Evolutionary conservation across 371 early-diverging fungal species (phyloP), one percentile per base, ranked within the genome.

Genomic region (Apophysomyces sp.): DNA sequence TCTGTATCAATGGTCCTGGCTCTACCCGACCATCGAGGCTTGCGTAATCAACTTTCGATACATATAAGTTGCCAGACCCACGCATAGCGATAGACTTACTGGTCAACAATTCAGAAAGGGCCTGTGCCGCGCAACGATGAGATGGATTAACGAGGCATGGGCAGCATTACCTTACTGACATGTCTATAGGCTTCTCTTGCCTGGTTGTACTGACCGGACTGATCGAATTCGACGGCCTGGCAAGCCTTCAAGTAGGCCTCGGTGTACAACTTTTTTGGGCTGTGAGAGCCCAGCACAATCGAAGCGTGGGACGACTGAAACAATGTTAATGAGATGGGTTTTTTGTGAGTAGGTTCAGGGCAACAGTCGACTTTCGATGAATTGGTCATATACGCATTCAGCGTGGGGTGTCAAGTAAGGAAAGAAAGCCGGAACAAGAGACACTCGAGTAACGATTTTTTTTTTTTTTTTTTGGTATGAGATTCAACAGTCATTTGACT

Each of bases 141-240:
- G 49, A 44, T 9, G 24, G 15, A n/a, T 24, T 11, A 41, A 34
- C 57, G 34, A 40, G 30, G 16, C 34, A 34, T 34, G 16, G 21
- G 1, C 1, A 21, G 21, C 21, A 31, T 31, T 77, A 84, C 86
- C 74, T 82, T 68, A 52, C 78, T 80, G 18, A 81, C 78, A 53
- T 67, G 71, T 52, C 68, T 66, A 52, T 86, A 86, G 9, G 74
- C 71, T 6, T 78, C 58, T 16, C 67, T 65, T 7, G 86, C 86
- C 44, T 80, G 68, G 28, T 63, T 68, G 57, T 73, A 80, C 53
- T 71, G 72, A 3, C 83, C 84, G 34, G 62, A 63, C 1, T 58
- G 58, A 66, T 86, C 86, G 41, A 73, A 68, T 54, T 76, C 69
- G 55, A 86, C 81, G 49, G 86, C 86, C 13, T 73, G 67, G 15